Percentiles rank a stretch among this genome's conserved stretches.
phyloP scores from a whole-genome alignment of 1,284 basidiomycete genomes.

The Melampsora larici-populina region DNA sequence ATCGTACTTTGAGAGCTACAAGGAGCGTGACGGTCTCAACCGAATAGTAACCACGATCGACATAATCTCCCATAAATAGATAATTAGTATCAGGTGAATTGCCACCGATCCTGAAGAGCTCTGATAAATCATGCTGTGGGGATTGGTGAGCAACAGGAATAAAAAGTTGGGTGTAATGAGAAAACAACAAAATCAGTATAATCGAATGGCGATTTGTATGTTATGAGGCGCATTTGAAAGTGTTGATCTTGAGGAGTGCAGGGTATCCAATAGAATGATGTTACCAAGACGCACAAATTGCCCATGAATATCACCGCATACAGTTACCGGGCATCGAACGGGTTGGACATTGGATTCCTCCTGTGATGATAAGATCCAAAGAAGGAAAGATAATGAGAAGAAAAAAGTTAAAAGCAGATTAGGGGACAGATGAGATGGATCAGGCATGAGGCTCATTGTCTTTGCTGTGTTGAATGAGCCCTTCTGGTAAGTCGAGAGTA shows the following conservation, averaged over 20 bases:
- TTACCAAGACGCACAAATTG: slow-evolving; percentile 79
- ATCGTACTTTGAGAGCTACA: slow-evolving; percentile 94
- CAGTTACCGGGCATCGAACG: slow-evolving; percentile 93
- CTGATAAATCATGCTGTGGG: slow-evolving; percentile 89
- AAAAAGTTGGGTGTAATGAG: slow-evolving; percentile 44
- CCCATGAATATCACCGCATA: slow-evolving; percentile 97
- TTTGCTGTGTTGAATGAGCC: slow-evolving; percentile 7
- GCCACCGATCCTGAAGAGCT: slow-evolving; percentile 97
- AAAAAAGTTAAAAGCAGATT: background rate
- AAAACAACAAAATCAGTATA: background rate
- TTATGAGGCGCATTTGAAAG: background rate
- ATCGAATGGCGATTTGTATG: background rate
- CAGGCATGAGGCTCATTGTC: slow-evolving; percentile 4
- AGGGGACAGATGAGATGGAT: background rate
- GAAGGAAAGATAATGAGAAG: background rate
- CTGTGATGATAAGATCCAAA: slow-evolving; percentile 9
- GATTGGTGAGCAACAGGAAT: slow-evolving; percentile 36
- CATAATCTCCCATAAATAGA: slow-evolving; percentile 99
- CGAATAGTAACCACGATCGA: slow-evolving; percentile 98
- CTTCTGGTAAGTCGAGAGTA: slow-evolving; percentile 6
- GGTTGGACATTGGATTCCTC: slow-evolving; percentile 95
- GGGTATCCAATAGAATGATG: background rate
- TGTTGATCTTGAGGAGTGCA: background rate
- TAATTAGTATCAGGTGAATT: slow-evolving; percentile 99
- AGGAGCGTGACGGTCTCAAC: slow-evolving; percentile 99